Percentiles rank a stretch among this genome's conserved stretches.
Conservation (phyloP, 2,329 filamentous ascomycete species). For the Fusarium miscanthi region DNA sequence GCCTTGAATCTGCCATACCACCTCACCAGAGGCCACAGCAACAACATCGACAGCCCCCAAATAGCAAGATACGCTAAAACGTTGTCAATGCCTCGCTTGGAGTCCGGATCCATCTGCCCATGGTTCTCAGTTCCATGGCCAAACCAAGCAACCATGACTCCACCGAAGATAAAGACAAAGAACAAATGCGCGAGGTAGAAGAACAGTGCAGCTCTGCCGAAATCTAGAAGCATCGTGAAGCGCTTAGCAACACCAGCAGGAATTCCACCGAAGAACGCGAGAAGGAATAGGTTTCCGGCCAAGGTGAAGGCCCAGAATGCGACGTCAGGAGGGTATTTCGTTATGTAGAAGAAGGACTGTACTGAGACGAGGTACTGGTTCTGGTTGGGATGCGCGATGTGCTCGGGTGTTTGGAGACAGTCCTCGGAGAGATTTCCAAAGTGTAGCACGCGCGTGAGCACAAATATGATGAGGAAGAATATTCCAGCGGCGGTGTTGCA, state of each 20-base stretch:
- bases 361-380: slow-evolving; percentile 57
- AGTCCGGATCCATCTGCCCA: slow-evolving; percentile 43
- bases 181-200: slow-evolving; percentile 57
- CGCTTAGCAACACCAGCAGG: slow-evolving; percentile 47
- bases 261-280: slow-evolving; percentile 52
- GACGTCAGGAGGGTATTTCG: slow-evolving; percentile 61
- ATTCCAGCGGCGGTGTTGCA: slow-evolving; percentile 48
- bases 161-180: slow-evolving; percentile 46
- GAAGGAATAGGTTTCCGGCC: slow-evolving; percentile 52
- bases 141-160: slow-evolving; percentile 44
- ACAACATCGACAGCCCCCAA: slow-evolving; percentile 51
- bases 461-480: slow-evolving; percentile 52
- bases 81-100: slow-evolving; percentile 51
- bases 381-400: slow-evolving; percentile 42
- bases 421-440: slow-evolving; percentile 58
- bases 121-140: slow-evolving; percentile 49
- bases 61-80: slow-evolving; percentile 51
- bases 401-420: slow-evolving; percentile 55
- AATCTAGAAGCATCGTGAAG: slow-evolving; percentile 54
- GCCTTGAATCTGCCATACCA: slow-evolving; percentile 58
- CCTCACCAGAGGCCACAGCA: slow-evolving; percentile 56
- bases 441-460: slow-evolving; percentile 54
- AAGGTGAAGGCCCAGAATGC: slow-evolving; percentile 58
- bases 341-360: slow-evolving; percentile 58
- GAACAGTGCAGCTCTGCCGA: slow-evolving; percentile 59